Evolutionary conservation across 768 basidiomycete genomes (phyloP).

Genomic region (Fibroporia radiculosa): DNA sequence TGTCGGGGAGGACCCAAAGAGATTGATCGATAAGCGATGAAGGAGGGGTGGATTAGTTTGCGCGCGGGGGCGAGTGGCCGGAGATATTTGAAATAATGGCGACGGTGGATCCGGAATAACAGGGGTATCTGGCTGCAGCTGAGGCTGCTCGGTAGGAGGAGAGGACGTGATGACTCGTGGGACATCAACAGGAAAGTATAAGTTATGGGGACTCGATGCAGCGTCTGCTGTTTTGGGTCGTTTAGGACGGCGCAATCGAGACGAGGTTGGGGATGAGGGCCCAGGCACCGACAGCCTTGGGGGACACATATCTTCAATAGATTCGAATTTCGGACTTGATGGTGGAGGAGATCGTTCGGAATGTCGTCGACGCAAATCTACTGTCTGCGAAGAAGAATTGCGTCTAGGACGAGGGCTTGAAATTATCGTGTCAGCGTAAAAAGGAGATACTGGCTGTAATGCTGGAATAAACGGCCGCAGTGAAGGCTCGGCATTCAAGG

Average conservation of each 20-base stretch:
- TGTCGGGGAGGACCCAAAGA: conserved; percentile 44
- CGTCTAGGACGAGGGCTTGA: conserved; percentile 8
- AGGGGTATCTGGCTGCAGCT: conserved; percentile 13
- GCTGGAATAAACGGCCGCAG: conserved; percentile 28
- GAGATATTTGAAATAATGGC: conserved; percentile 17
- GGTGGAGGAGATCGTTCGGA: conserved; percentile 24
- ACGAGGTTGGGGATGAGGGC: conserved; percentile 4
- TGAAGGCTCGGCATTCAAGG: conserved; percentile 17
- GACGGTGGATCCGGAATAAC: background rate
- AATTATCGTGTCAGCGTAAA: conserved; percentile 26
- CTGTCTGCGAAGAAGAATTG: conserved; percentile 18
- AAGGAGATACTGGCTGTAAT: conserved; percentile 37
- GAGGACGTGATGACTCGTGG: conserved; percentile 10
- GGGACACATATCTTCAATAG: conserved; percentile 1
- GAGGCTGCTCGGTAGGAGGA: conserved; percentile 14
- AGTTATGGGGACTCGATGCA: conserved; percentile 9
- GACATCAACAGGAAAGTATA: conserved; percentile 12
- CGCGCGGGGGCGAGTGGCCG: conserved; percentile 33
- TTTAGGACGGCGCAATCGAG: conserved; percentile 12
- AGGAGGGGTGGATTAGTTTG: conserved; percentile 64
- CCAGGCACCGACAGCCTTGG: conserved; percentile 7
- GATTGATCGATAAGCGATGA: conserved; percentile 60
- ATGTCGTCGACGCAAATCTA: conserved; percentile 36
- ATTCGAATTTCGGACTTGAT: conserved; percentile 11
- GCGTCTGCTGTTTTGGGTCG: conserved; percentile 22